These are phyloP conservation scores for Pleurotus giganteus DNA, from an alignment of 768 basidiomycete genomes.

Conservation along the genomic window DNA sequence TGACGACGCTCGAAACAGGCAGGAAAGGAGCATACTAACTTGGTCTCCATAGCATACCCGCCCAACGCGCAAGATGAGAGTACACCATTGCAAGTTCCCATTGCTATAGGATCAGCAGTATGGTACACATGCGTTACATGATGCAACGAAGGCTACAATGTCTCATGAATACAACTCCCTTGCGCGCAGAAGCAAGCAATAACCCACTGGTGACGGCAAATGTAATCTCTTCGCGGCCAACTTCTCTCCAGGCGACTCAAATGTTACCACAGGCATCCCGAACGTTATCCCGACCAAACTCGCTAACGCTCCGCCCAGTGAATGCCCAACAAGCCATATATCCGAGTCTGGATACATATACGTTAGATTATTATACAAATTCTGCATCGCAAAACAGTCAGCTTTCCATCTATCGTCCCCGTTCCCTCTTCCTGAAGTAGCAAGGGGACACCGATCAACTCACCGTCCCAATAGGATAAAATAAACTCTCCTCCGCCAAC, in stretches of 20 bases:
- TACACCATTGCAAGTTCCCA: constrained; percentile 83
- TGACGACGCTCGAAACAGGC: neutral
- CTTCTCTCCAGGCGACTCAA: constrained; percentile 87
- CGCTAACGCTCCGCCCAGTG: constrained; percentile 70
- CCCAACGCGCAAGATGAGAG: constrained; percentile 79
- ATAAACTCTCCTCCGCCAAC: constrained; percentile 75
- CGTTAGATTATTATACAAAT: constrained; percentile 91
- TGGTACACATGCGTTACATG: constrained; percentile 92
- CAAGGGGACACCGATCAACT: constrained; percentile 24
- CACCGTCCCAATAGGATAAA: constrained; percentile 89
- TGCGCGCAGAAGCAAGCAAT: neutral
- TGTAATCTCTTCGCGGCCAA: constrained; percentile 80
- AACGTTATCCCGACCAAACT: constrained; percentile 86
- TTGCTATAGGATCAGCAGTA: constrained; percentile 92
- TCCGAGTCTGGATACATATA: constrained; percentile 89
- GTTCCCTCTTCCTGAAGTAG: too few relatives aligned
- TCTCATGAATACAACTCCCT: neutral
- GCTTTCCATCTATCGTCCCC: neutral
- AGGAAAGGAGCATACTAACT: constrained; percentile 33
- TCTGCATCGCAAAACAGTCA: constrained; percentile 41
- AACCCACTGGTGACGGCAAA: constrained; percentile 75
- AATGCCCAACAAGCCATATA: constrained; percentile 86
- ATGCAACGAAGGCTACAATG: constrained; percentile 59
- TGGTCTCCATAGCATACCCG: constrained; percentile 88
- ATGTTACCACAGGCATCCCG: constrained; percentile 82